phyloP scores from a whole-genome alignment of 257 asterid species.

The Vinca minor region DNA sequence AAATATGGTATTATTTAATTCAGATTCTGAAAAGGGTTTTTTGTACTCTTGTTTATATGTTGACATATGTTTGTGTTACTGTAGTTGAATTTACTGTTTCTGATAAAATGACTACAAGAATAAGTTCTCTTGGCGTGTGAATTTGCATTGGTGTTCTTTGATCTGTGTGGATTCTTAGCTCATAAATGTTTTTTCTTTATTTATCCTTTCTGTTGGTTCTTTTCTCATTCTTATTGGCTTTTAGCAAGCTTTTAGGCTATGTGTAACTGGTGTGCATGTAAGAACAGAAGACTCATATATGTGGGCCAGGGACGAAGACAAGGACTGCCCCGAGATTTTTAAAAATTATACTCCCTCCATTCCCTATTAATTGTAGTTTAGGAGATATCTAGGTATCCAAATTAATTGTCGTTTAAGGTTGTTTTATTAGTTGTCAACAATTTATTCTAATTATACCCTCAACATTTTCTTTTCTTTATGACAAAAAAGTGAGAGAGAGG shows the following conservation, averaged over 20 bases:
- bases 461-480: too few relatives aligned
- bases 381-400: too few relatives aligned
- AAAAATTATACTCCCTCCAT: too few relatives aligned
- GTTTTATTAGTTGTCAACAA: too few relatives aligned
- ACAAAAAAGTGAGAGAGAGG: too few relatives aligned
- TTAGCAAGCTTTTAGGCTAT: slow-evolving; percentile 20
- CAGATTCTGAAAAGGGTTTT: slow-evolving; percentile 10
- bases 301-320: too few relatives aligned
- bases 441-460: too few relatives aligned
- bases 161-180: slow-evolving; percentile 25
- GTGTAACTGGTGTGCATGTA: slow-evolving; percentile 22
- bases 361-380: too few relatives aligned
- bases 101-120: slow-evolving; percentile 17
- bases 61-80: slow-evolving; percentile 19
- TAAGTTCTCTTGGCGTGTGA: slow-evolving; percentile 18
- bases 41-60: neutral
- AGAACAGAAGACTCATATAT: slow-evolving; percentile 15
- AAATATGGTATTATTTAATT: neutral
- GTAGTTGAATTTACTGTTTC: slow-evolving; percentile 11
- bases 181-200: slow-evolving; percentile 33
- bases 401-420: too few relatives aligned
- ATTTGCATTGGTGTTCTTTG: slow-evolving; percentile 18
- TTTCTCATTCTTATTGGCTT: slow-evolving; percentile 26
- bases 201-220: slow-evolving; percentile 17
- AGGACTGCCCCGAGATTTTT: too few relatives aligned